Percentiles rank a stretch among this genome's conserved stretches.
Evolutionary conservation across 176 grass and related monocot genomes (phyloP).

Genomic region (Tillandsia leiboldiana): DNA sequence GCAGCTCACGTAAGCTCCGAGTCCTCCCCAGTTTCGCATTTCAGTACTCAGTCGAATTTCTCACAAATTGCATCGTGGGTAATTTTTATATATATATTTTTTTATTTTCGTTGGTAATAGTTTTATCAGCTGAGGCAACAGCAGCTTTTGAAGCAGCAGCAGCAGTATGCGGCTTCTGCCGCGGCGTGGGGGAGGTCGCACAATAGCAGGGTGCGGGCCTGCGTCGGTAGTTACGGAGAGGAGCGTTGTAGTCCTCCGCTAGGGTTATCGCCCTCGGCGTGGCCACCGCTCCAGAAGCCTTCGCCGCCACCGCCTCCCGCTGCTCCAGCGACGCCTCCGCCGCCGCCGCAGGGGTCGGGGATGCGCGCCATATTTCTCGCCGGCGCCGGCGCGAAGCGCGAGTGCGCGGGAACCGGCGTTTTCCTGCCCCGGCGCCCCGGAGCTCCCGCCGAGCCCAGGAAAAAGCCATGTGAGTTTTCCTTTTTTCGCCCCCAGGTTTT

Average conservation of each 20-base stretch:
- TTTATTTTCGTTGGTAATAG: background rate
- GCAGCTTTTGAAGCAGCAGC: conserved; percentile 22
- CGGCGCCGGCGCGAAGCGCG: conserved; percentile 6
- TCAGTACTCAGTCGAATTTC: background rate
- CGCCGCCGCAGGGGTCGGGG: background rate
- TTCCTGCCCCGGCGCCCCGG: conserved; percentile 18
- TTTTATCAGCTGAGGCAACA: conserved; percentile 25
- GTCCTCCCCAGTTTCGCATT: background rate
- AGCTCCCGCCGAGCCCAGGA: background rate
- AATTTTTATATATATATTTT: background rate
- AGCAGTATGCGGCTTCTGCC: background rate
- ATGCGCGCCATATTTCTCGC: conserved; percentile 25
- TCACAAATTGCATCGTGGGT: too few species aligned
- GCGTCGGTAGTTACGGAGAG: too few species aligned
- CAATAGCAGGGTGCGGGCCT: background rate
- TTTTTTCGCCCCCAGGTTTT: too few species aligned
- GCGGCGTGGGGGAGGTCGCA: conserved; percentile 7
- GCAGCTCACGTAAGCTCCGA: conserved; percentile 15
- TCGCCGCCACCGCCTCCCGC: background rate
- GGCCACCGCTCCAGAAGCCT: background rate
- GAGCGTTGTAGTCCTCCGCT: background rate
- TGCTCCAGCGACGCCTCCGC: background rate
- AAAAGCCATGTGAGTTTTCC: conserved; percentile 14
- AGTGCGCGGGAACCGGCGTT: conserved; percentile 28
- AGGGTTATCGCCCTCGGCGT: background rate